Conservation (phyloP, 1,139 yeast genomes). For the Kurtzmaniella quercitrusa region DNA sequence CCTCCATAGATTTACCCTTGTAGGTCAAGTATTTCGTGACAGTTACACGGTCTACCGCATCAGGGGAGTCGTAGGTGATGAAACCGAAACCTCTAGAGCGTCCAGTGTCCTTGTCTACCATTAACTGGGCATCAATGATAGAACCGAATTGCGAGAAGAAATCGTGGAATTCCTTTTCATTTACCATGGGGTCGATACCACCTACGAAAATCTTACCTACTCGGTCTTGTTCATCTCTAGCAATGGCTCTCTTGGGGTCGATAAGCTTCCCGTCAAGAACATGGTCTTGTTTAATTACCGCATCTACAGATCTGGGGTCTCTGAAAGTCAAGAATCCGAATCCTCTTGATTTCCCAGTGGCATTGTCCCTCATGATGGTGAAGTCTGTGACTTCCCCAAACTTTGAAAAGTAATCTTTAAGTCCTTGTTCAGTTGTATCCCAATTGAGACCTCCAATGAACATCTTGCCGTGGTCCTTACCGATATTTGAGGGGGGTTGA, state of each 20-base stretch:
- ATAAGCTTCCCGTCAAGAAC: slow-evolving; percentile 93
- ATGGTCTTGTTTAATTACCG: slow-evolving; percentile 84
- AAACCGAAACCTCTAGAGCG: slow-evolving; percentile 98
- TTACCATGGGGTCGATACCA: slow-evolving; percentile 94
- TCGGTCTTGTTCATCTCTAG: slow-evolving; percentile 96
- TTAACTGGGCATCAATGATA: slow-evolving; percentile 93
- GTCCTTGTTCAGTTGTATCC: slow-evolving; percentile 91
- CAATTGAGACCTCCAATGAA: slow-evolving; percentile 97
- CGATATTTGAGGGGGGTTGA: slow-evolving; percentile 33
- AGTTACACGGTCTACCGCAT: slow-evolving; percentile 90
- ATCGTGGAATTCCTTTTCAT: slow-evolving; percentile 84
- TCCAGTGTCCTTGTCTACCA: slow-evolving; percentile 98
- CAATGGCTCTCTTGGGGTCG: slow-evolving; percentile 97
- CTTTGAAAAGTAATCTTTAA: slow-evolving; percentile 78
- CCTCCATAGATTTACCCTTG: slow-evolving; percentile 91
- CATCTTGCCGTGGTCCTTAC: slow-evolving; percentile 75
- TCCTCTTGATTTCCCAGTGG: slow-evolving; percentile 93
- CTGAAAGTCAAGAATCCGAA: slow-evolving; percentile 92
- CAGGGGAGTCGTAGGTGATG: slow-evolving; percentile 93
- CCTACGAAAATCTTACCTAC: slow-evolving; percentile 98
- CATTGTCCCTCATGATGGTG: slow-evolving; percentile 89
- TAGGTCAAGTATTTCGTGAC: slow-evolving; percentile 77
- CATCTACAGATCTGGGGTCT: slow-evolving; percentile 78
- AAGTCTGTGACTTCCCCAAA: slow-evolving; percentile 89
- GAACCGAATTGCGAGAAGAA: slow-evolving; percentile 90